Base-by-base conservation (phyloP, 495 filamentous ascomycete species). In the Pseudevernia furfuracea region DNA sequence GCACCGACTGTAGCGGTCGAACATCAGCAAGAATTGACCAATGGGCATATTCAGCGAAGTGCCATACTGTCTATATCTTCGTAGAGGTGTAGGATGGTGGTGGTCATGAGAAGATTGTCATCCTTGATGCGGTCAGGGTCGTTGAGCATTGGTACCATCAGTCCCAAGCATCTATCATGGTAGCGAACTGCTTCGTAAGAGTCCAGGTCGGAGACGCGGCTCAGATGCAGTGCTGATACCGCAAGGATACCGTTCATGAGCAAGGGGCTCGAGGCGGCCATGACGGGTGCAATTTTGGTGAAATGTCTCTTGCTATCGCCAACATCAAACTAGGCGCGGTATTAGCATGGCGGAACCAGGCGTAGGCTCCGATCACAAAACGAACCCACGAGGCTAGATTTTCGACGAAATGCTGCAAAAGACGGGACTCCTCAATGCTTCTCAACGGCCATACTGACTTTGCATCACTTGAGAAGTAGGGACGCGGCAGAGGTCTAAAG, bases 181-280 rank as follows among this genome's bases (percentile, higher is more conserved):
- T 66, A 66, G 25, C 52, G 37, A 10, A 66, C 59, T 10, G 59
- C 64, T 25, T 65, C 44, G 23, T 65, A 52, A 58, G 19, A 15
- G 38, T 63, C 61, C 30, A 36, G 2, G 30, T 58, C 61, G 34
- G 49, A 57, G 38, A 58, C 41, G 15, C 53, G 61, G 41, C 61
- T 63, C 25, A 59, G 19, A 43, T 66, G 59, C n/a, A 66, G 41
- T 23, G 65, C 65, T 1, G 65, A 62, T 21, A 66, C 30, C 11
- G 58, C 65, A 46, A 66, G 60, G 28, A 66, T 63, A 4, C 60
- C 65, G 23, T 62, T 66, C 60, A 66, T 66, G 21, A 66, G 52
- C 15, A 66, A 37, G 5, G 60, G 60, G 25, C 59, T 58, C 10
- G 15, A 49, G 19, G 52, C 39, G 4, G 39, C 65, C 43, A 66